A percentile compares a stretch with the other conserved stretches of the same genome.
Evolutionary conservation across 2,329 filamentous ascomycete species (phyloP).

Genomic region (Elsinoe arachidis): DNA sequence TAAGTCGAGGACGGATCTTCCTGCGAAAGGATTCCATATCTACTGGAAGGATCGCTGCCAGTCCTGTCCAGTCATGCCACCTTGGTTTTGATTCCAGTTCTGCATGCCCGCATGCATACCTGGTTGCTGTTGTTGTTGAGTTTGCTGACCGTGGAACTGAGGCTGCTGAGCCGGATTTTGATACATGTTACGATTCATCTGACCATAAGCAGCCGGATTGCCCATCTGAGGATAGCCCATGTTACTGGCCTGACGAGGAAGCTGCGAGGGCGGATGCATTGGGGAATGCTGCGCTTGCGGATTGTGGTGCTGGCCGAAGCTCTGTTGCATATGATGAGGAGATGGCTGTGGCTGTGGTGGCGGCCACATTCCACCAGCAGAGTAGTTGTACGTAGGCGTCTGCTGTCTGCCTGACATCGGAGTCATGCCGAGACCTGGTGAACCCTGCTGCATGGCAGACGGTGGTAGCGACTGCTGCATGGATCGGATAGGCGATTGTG

Average conservation of each 20-base stretch:
- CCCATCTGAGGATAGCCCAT: constrained; percentile 40
- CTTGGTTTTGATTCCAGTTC: constrained; percentile 38
- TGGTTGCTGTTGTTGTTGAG: constrained; percentile 33
- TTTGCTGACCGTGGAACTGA: constrained; percentile 29
- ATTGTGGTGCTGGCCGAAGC: constrained; percentile 37
- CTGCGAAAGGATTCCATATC: neutral
- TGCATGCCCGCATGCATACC: constrained; percentile 44
- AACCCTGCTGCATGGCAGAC: constrained; percentile 53
- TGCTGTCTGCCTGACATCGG: constrained; percentile 31
- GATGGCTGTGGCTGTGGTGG: constrained; percentile 41
- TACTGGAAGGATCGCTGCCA: constrained; percentile 27
- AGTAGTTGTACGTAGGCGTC: constrained; percentile 38
- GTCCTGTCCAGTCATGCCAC: constrained; percentile 32
- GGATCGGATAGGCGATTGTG: constrained; percentile 62
- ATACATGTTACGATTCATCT: constrained; percentile 42
- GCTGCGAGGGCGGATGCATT: constrained; percentile 41
- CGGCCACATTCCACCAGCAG: constrained; percentile 41
- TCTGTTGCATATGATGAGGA: constrained; percentile 23
- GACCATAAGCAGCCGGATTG: constrained; percentile 32
- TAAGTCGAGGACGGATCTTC: neutral
- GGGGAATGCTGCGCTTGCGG: constrained; percentile 39
- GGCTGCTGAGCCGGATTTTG: constrained; percentile 36
- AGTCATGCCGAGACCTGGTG: constrained; percentile 47
- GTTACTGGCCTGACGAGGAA: constrained; percentile 34
- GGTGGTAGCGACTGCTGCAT: constrained; percentile 52